Conservation (phyloP, 306 rosid species). For the Adenanthera pavonina region DNA sequence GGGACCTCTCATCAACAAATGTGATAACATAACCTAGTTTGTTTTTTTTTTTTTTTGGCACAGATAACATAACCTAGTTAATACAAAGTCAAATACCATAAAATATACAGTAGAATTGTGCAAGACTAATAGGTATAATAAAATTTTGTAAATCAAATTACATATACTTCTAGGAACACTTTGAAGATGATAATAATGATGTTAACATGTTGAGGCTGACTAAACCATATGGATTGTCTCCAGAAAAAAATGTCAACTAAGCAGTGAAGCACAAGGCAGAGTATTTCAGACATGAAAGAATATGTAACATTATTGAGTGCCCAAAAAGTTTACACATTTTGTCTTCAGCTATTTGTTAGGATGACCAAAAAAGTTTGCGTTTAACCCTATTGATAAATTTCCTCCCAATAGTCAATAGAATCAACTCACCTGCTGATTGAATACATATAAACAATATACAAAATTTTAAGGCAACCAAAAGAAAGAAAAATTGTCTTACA, state of each 20-base stretch:
- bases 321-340: slow-evolving; percentile 3
- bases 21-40: neutral
- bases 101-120: neutral
- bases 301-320: neutral
- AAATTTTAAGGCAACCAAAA: neutral
- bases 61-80: neutral
- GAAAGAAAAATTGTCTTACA: slow-evolving; percentile 57
- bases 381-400: slow-evolving; percentile 5
- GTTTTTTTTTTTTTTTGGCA: too few relatives aligned
- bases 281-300: neutral
- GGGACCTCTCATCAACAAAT: slow-evolving; percentile 25
- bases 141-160: neutral
- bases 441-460: neutral
- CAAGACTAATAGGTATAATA: neutral
- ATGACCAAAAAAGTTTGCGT: neutral
- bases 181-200: neutral
- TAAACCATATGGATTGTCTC: neutral
- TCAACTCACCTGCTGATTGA: slow-evolving; percentile 29
- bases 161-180: neutral
- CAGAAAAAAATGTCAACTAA: neutral
- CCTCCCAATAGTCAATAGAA: neutral
- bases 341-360: neutral
- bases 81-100: neutral
- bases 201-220: neutral
- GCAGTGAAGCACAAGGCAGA: slow-evolving; percentile 1